Evolutionary conservation across 2,329 filamentous ascomycete species (phyloP).

Genomic region (Fusarium fujikuroi): DNA sequence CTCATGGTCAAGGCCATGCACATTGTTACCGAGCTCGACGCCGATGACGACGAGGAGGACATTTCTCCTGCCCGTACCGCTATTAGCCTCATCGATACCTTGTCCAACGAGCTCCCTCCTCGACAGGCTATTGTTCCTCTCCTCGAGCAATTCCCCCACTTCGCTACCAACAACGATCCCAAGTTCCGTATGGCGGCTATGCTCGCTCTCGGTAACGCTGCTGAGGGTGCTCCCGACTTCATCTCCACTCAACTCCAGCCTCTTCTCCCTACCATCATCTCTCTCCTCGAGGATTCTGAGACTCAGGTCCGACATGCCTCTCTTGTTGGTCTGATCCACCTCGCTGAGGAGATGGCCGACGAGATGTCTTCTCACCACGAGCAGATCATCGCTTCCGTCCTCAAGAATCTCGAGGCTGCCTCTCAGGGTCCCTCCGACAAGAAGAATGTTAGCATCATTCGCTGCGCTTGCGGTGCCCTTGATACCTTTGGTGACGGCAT

Average conservation of each 20-base stretch:
- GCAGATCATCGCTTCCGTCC: conserved; percentile 81
- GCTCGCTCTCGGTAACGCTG: conserved; percentile 89
- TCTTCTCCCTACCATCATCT: conserved; percentile 86
- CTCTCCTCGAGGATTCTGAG: conserved; percentile 85
- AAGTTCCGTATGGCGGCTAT: conserved; percentile 91
- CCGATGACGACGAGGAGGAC: conserved; percentile 81
- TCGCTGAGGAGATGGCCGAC: conserved; percentile 93
- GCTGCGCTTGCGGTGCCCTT: conserved; percentile 87
- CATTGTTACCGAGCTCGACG: conserved; percentile 89
- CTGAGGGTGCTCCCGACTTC: conserved; percentile 97
- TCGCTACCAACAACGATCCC: conserved; percentile 78
- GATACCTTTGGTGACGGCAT: conserved; percentile 93
- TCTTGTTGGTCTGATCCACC: conserved; percentile 85
- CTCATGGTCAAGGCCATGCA: conserved; percentile 89
- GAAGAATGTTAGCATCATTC: conserved; percentile 85
- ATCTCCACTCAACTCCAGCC: conserved; percentile 90
- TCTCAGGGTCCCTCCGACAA: conserved; percentile 75
- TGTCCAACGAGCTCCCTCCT: conserved; percentile 88
- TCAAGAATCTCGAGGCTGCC: conserved; percentile 89
- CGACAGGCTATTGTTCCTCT: conserved; percentile 95
- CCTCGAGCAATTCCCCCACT: conserved; percentile 84
- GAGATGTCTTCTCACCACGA: conserved; percentile 89
- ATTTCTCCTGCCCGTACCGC: conserved; percentile 83
- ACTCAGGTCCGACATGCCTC: conserved; percentile 86
- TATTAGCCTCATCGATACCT: conserved; percentile 86